Evolutionary conservation across 768 basidiomycete genomes (phyloP), one percentile per base, ranked within the genome.

Genomic region (Tulasnella sp.): DNA sequence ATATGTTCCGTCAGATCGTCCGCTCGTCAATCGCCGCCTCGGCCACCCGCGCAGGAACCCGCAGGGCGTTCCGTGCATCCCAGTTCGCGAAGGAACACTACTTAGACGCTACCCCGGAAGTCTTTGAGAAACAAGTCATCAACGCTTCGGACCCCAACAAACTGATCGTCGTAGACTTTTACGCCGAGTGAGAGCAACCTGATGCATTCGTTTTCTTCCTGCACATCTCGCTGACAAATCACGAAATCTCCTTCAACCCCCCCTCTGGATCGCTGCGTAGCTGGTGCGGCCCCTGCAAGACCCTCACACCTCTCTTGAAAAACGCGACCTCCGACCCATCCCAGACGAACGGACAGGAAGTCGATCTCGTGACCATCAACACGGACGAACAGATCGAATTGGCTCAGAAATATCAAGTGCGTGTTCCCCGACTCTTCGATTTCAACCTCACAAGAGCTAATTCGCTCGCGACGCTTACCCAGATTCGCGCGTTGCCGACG

Each of bases 401-500:
- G n/a, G 85, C 84, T 0, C 79, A 79, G 67, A 76, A 84, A 74
- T 87, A 84, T 78, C 78, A 84, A 75, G 92, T 86, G 71, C 69
- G 75, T 74, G 19, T 40, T 32, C 42, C 62, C 36, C 67, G 44
- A 64, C 44, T 36, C 65, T 26, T 7, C 16, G 11, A 41, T 34
- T 41, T n/a, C 6, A 26, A 2, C 11, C 63, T 39, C n/a, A 65
- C 34, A 22, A 35, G 16, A 35, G 9, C 22, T n/a, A 37, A 8
- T 36, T 17, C 11, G 12, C 26, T 65, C 35, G 29, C 16, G 40
- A 16, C 40, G 40, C 7, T 7, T 40, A 16, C 40, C 16, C 75
- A 94, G 92, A 82, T 93, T 73, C 80, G 83, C n/a, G 84, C 89
- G 17, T 79, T 94, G n/a, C 91, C 91, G 3, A 93, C 91, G 0